Conservation (phyloP, 1,139 yeast genomes). For the Suhomyces kunorum region DNA sequence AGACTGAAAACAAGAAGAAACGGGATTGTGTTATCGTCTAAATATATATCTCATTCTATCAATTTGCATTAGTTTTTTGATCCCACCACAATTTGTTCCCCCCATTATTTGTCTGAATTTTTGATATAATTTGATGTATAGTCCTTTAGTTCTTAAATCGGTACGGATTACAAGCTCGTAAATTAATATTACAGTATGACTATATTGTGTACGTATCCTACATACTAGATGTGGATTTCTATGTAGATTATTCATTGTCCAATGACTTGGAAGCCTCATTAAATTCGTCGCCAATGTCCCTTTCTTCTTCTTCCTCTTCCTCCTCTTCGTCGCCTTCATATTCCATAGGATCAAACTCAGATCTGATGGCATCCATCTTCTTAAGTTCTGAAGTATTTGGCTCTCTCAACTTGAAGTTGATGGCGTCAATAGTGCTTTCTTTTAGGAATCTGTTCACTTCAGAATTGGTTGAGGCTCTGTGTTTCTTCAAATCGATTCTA, state of each 20-base stretch:
- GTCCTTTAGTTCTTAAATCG: conserved; percentile 3
- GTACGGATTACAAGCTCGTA: conserved; percentile 1
- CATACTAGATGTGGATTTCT: background rate
- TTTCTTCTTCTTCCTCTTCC: conserved; percentile 29
- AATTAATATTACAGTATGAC: conserved; percentile 6
- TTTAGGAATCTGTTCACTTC: conserved; percentile 53
- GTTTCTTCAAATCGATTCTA: conserved; percentile 77
- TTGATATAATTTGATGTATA: background rate
- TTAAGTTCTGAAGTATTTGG: conserved; percentile 71
- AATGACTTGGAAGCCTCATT: conserved; percentile 13
- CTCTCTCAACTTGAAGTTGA: conserved; percentile 67
- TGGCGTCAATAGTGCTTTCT: conserved; percentile 53
- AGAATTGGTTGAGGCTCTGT: conserved; percentile 58
- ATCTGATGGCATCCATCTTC: conserved; percentile 65
- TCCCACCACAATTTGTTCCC: background rate
- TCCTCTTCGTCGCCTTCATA: conserved; percentile 55
- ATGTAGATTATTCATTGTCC: conserved; percentile 1
- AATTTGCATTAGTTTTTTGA: conserved; percentile 2
- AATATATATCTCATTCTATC: background rate
- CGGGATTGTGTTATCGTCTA: conserved; percentile 16
- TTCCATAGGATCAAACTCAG: conserved; percentile 76
- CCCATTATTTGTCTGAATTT: background rate
- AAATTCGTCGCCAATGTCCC: conserved; percentile 15
- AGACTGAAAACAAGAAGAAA: conserved; percentile 14
- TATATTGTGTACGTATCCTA: background rate